Conservation (phyloP, 108 stramenopile species). For the Nannochloropsis gaditana region DNA sequence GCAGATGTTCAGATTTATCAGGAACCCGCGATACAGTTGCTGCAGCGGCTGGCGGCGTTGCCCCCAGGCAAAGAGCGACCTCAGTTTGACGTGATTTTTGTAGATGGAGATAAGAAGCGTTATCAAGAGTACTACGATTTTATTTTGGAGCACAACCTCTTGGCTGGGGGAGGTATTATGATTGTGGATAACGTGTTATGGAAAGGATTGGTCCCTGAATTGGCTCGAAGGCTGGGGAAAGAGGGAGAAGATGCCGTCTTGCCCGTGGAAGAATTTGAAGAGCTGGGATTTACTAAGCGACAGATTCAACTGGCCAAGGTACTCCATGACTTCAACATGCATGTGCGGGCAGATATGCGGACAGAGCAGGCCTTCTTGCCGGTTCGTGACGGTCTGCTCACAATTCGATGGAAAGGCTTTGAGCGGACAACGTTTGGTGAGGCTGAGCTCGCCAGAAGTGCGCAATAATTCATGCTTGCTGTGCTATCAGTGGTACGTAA, state of each 20-base stretch:
- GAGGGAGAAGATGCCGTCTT: neutral
- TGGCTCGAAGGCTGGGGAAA: neutral
- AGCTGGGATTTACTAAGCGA: neutral
- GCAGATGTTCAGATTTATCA: neutral
- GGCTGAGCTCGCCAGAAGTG: too few species aligned
- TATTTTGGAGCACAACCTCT: neutral
- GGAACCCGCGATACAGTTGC: neutral
- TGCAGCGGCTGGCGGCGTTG: neutral
- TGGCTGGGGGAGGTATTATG: neutral
- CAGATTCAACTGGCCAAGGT: neutral
- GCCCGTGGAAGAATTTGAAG: neutral
- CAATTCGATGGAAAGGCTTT: neutral
- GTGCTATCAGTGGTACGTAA: too few species aligned
- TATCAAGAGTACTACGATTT: slow-evolving; percentile 18
- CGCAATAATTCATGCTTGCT: too few species aligned
- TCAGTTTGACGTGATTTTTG: slow-evolving; percentile 6
- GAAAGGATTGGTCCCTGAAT: neutral
- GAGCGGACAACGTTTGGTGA: neutral
- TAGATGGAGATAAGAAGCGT: slow-evolving; percentile 2
- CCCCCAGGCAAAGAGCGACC: neutral
- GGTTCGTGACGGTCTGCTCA: neutral
- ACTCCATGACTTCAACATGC: slow-evolving; percentile 19
- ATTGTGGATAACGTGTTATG: neutral
- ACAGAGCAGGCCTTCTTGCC: slow-evolving; percentile 21
- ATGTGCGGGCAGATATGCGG: slow-evolving; percentile 2